phyloP scores from a whole-genome alignment of 768 basidiomycete genomes.

The Psilocybe cyanescens region DNA sequence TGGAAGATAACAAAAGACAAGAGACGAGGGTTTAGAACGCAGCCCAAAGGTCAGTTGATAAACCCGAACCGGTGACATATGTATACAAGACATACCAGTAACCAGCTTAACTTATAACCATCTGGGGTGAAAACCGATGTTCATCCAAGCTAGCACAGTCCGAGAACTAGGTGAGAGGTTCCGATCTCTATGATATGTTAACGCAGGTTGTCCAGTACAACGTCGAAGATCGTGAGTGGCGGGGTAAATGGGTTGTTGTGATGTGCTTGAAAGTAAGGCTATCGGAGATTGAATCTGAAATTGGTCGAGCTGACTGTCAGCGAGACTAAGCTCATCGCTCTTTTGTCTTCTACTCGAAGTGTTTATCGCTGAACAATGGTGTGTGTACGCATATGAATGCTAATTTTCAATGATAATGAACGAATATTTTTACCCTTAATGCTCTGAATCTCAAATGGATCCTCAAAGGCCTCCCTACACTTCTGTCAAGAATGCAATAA shows the following conservation, averaged over 20 bases:
- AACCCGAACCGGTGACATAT: too few species aligned
- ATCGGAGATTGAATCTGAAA: neutral
- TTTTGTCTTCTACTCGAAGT: neutral
- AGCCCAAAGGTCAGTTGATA: too few species aligned
- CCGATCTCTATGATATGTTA: too few species aligned
- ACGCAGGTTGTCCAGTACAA: too few species aligned
- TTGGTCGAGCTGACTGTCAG: neutral
- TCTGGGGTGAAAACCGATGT: too few species aligned
- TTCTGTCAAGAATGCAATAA: conserved; percentile 98
- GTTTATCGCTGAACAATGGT: conserved; percentile 2
- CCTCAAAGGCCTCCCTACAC: conserved; percentile 75
- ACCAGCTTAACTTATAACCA: too few species aligned
- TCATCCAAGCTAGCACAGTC: too few species aligned
- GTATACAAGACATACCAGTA: too few species aligned
- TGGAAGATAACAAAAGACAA: too few species aligned
- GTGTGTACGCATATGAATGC: neutral
- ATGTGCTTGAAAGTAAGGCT: neutral
- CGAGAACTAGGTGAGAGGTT: too few species aligned
- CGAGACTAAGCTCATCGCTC: neutral
- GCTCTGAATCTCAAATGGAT: neutral
- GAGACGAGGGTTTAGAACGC: too few species aligned
- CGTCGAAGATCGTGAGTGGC: neutral
- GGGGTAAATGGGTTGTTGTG: neutral
- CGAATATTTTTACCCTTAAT: too few species aligned
- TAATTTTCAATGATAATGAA: neutral